A percentile compares a stretch with the other conserved stretches of the same genome.
Conservation (phyloP, 306 rosid genomes). For the Rosa multiflora region DNA sequence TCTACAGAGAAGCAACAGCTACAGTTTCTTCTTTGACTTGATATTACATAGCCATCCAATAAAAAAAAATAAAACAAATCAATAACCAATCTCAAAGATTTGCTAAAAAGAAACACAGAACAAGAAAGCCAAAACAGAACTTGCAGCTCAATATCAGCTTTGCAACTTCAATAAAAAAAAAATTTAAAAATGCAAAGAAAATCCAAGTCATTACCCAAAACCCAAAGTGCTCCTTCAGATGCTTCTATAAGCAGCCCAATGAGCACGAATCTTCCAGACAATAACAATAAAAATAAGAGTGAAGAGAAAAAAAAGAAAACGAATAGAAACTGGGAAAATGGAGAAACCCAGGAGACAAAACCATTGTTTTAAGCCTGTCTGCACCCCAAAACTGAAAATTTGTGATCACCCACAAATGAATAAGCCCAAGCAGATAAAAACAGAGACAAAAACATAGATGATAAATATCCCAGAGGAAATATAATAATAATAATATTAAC, state of each 20-base stretch:
- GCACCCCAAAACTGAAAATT: conserved; percentile 39
- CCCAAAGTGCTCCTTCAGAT: conserved; percentile 25
- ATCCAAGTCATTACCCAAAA: conserved; percentile 26
- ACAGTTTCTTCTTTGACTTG: conserved; percentile 26
- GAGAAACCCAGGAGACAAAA: conserved; percentile 63
- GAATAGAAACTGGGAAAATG: conserved; percentile 38
- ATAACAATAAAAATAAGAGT: conserved; percentile 2
- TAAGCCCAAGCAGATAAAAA: conserved; percentile 50
- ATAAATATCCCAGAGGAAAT: conserved; percentile 18
- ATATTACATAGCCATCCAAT: conserved; percentile 24
- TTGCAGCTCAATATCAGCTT: conserved; percentile 28
- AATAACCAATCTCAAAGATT: conserved; percentile 23
- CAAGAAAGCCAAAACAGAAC: conserved; percentile 29
- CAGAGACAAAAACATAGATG: conserved; percentile 16
- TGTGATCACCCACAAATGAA: conserved; percentile 26
- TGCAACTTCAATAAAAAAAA: conserved; percentile 9
- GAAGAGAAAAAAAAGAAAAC: not conserved
- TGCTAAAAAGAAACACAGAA: conserved; percentile 5
- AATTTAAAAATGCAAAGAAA: conserved; percentile 37
- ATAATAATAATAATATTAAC: conserved; percentile 3
- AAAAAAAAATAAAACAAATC: conserved; percentile 18
- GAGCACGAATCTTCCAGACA: conserved; percentile 34
- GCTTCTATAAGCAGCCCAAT: conserved; percentile 44
- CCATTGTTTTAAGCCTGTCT: conserved; percentile 34
- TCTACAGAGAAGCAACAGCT: conserved; percentile 13